Evolutionary conservation across 2,329 filamentous ascomycete genomes (phyloP).

Genomic region (Plectosphaerella plurivora): DNA sequence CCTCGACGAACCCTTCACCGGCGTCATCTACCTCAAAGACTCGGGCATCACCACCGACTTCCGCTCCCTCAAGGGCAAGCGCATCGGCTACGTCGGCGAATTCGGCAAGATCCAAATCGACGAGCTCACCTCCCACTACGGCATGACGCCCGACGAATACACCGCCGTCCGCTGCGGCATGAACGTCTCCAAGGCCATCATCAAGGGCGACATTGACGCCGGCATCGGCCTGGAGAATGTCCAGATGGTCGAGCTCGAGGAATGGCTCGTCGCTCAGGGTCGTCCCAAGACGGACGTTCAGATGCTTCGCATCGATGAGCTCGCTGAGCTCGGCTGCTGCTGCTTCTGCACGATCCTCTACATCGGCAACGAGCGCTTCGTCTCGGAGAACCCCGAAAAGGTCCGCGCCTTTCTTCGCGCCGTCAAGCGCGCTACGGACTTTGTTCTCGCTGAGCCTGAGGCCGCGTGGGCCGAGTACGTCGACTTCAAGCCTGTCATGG

Average conservation of each 20-base stretch:
- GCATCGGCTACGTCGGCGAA: slow-evolving; percentile 75
- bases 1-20: slow-evolving; percentile 76
- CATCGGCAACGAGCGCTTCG: slow-evolving; percentile 71
- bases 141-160: slow-evolving; percentile 69
- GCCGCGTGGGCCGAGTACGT: slow-evolving; percentile 65
- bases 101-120: slow-evolving; percentile 84
- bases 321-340: slow-evolving; percentile 75
- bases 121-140: slow-evolving; percentile 73
- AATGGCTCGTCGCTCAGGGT: slow-evolving; percentile 63
- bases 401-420: slow-evolving; percentile 66
- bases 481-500: slow-evolving; percentile 69
- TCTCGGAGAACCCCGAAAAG: slow-evolving; percentile 61
- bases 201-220: slow-evolving; percentile 67
- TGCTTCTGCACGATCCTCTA: slow-evolving; percentile 81
- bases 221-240: slow-evolving; percentile 77
- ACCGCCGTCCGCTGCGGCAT: slow-evolving; percentile 75
- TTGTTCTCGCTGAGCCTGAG: slow-evolving; percentile 60
- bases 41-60: slow-evolving; percentile 74
- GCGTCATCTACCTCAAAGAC: slow-evolving; percentile 70
- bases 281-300: slow-evolving; percentile 65
- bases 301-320: slow-evolving; percentile 78
- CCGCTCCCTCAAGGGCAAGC: slow-evolving; percentile 68
- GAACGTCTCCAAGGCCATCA: slow-evolving; percentile 76
- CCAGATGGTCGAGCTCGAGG: slow-evolving; percentile 77
- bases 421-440: slow-evolving; percentile 71